These are phyloP conservation scores for Hypoxylon sp. DNA, from an alignment of 2,329 filamentous ascomycete genomes.

Conservation along the genomic window DNA sequence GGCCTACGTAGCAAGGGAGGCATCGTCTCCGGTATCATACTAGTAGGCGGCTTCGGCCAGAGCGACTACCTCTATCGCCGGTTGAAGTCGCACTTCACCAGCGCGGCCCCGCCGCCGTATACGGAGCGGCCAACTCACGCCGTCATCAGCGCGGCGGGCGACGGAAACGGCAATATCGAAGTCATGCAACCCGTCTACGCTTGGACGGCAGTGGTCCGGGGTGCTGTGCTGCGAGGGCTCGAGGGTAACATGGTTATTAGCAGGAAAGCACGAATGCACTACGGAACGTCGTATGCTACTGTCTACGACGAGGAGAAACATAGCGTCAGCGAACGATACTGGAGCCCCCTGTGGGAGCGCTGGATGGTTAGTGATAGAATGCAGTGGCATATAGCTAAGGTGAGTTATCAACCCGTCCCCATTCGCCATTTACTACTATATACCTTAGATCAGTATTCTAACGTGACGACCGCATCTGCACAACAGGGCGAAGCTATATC, in stretches of 20 bases:
- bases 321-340: constrained; percentile 80
- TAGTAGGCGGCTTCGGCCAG: constrained; percentile 87
- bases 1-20: constrained; percentile 73
- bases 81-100: constrained; percentile 78
- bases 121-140: constrained; percentile 80
- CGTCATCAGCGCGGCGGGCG: constrained; percentile 62
- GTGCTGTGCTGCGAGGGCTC: constrained; percentile 80
- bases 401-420: constrained; percentile 55
- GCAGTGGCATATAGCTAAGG: constrained; percentile 89
- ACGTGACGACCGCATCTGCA: not conserved
- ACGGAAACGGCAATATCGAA: constrained; percentile 74
- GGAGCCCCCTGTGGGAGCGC: constrained; percentile 83
- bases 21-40: constrained; percentile 79
- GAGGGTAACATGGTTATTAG: constrained; percentile 86
- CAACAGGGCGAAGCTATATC: constrained; percentile 79
- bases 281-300: constrained; percentile 85
- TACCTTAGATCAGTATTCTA: constrained; percentile 3
- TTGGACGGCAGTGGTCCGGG: constrained; percentile 85
- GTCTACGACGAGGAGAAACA: constrained; percentile 84
- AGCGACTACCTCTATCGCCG: constrained; percentile 81
- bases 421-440: not conserved
- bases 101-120: constrained; percentile 72
- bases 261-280: constrained; percentile 80
- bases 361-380: constrained; percentile 89
- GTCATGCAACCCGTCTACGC: constrained; percentile 87